These are phyloP conservation scores for Chlamydomonas sphaeroides DNA, from an alignment of 139 green algal species.

Conservation along the genomic window DNA sequence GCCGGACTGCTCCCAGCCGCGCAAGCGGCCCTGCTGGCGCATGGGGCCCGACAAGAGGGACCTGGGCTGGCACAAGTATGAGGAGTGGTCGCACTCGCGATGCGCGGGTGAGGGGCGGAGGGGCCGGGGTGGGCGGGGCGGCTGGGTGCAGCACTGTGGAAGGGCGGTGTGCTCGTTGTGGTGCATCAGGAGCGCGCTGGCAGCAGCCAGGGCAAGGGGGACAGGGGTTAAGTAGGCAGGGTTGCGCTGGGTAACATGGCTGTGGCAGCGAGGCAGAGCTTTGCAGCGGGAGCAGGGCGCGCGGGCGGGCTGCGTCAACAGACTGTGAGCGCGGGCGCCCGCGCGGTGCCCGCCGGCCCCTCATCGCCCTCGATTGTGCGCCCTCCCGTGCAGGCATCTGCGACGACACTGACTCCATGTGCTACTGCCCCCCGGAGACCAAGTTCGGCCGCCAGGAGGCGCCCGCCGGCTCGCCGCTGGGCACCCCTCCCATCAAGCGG, in stretches of 20 bases:
- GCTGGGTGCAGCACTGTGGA: background rate
- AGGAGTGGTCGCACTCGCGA: conserved; percentile 48
- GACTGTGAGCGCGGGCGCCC: too few relatives aligned
- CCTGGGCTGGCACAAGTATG: conserved; percentile 25
- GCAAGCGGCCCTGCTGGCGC: conserved; percentile 61
- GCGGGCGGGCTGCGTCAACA: too few relatives aligned
- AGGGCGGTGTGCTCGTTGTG: too few relatives aligned
- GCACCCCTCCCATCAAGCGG: background rate
- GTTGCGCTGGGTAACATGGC: too few relatives aligned
- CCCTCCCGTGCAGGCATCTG: conserved; percentile 69
- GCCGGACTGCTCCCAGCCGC: conserved; percentile 47
- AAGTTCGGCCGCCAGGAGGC: conserved; percentile 38
- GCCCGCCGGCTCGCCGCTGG: conserved; percentile 3
- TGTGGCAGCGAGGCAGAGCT: too few relatives aligned
- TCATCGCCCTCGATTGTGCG: too few relatives aligned
- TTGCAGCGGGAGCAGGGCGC: too few relatives aligned
- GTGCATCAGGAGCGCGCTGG: too few relatives aligned
- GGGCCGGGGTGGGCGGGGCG: background rate
- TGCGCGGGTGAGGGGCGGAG: conserved; percentile 31
- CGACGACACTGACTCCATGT: conserved; percentile 63
- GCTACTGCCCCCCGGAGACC: conserved; percentile 62
- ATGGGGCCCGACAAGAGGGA: conserved; percentile 63
- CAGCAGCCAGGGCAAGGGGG: too few relatives aligned
- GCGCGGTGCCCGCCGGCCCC: too few relatives aligned
- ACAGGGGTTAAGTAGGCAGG: too few relatives aligned